These are phyloP conservation scores for Hansenula lynferdii DNA, from an alignment of 1,139 yeast species.

Conservation along the genomic window DNA sequence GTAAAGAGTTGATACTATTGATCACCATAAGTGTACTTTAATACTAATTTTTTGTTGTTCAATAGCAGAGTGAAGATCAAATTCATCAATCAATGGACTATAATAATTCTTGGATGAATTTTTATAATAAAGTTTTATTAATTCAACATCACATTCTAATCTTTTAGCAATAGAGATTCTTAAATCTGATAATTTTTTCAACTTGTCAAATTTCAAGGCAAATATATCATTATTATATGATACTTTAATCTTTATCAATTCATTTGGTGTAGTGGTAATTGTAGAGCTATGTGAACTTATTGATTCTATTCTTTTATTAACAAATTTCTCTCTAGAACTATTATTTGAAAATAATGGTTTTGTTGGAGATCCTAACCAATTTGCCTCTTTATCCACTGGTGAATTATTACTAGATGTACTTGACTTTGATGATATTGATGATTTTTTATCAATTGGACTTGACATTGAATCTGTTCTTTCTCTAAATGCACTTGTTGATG, in stretches of 20 bases:
- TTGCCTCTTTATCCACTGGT: constrained; percentile 7
- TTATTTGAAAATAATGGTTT: constrained; percentile 9
- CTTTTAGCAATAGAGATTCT: constrained; percentile 18
- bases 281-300: constrained; percentile 2
- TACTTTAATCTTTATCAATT: constrained; percentile 17
- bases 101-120: constrained; percentile 11
- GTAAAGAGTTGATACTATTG: background rate
- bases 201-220: constrained; percentile 15
- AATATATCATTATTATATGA: constrained; percentile 19
- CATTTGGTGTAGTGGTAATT: constrained; percentile 1
- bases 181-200: constrained; percentile 6
- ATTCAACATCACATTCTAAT: constrained; percentile 14
- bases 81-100: constrained; percentile 14
- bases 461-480: constrained; percentile 3
- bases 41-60: constrained; percentile 15
- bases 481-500: constrained; percentile 6
- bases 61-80: constrained; percentile 13
- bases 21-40: constrained; percentile 13
- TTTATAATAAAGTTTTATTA: constrained; percentile 16
- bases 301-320: constrained; percentile 6
- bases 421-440: constrained; percentile 1
- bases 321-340: background rate
- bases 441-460: too few relatives aligned
- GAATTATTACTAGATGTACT: constrained; percentile 5
- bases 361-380: constrained; percentile 15